phyloP scores from a whole-genome alignment of 2,329 filamentous ascomycete species.

The Tolypocladium paradoxum region DNA sequence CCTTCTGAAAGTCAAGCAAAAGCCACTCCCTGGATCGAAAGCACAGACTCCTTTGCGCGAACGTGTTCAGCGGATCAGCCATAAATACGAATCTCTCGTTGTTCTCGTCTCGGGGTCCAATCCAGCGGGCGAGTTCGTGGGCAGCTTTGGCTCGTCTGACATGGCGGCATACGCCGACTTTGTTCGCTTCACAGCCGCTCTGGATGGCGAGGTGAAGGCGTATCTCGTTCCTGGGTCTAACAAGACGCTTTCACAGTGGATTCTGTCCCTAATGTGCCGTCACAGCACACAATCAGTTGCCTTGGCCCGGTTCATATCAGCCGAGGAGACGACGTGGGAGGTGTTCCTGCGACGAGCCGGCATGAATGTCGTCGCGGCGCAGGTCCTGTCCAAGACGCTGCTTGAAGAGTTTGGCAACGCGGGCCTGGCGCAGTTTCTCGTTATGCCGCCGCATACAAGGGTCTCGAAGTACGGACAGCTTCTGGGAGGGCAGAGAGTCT shows the following conservation, averaged over 20 bases:
- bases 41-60: constrained; percentile 38
- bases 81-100: constrained; percentile 55
- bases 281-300: constrained; percentile 18
- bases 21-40: constrained; percentile 44
- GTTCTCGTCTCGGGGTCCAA: constrained; percentile 54
- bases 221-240: constrained; percentile 40
- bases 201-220: constrained; percentile 27
- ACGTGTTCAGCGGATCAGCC: constrained; percentile 39
- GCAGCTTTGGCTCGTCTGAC: constrained; percentile 28
- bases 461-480: constrained; percentile 12
- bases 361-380: constrained; percentile 25
- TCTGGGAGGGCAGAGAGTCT: constrained; percentile 15
- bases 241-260: constrained; percentile 42
- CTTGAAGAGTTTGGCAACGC: constrained; percentile 11
- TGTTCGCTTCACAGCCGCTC: constrained; percentile 32
- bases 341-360: constrained; percentile 23
- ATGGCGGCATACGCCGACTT: constrained; percentile 36
- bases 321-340: constrained; percentile 31
- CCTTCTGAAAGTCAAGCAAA: constrained; percentile 62
- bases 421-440: constrained; percentile 20
- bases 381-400: constrained; percentile 18
- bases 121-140: constrained; percentile 27
- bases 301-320: constrained; percentile 22
- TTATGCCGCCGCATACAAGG: constrained; percentile 16
- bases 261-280: constrained; percentile 39